A percentile compares a stretch with the other conserved stretches of the same genome.
phyloP scores from a whole-genome alignment of 192 early-diverging fungal species.

The Backusella tuberculispora region DNA sequence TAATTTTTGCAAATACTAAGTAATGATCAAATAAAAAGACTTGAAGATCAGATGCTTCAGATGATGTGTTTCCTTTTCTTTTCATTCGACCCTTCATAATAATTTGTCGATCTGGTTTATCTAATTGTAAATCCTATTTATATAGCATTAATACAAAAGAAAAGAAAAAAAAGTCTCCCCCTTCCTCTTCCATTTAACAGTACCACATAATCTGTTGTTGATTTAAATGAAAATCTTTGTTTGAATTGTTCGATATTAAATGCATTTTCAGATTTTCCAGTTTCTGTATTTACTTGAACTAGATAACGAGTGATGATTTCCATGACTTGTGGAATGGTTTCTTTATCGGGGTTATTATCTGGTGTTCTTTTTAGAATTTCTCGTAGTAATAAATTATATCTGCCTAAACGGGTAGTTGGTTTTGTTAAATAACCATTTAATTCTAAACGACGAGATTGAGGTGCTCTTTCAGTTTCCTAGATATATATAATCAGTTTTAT shows the following conservation, averaged over 20 bases:
- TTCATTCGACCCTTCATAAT: slow-evolving; percentile 85
- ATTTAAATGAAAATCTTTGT: slow-evolving; percentile 65
- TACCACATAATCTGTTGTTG: slow-evolving; percentile 35
- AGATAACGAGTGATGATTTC: slow-evolving; percentile 75
- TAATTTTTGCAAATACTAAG: slow-evolving; percentile 77
- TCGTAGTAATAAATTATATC: slow-evolving; percentile 84
- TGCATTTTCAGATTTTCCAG: slow-evolving; percentile 86
- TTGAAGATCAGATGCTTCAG: slow-evolving; percentile 69
- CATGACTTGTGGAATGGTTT: slow-evolving; percentile 71
- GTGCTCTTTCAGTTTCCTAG: slow-evolving; percentile 71
- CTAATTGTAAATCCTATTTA: slow-evolving; percentile 73
- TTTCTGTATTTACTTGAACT: slow-evolving; percentile 81
- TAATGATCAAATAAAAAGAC: slow-evolving; percentile 92
- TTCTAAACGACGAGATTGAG: slow-evolving; percentile 81
- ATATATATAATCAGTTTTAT: too few species aligned
- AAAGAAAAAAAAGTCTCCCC: too few species aligned
- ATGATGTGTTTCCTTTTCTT: slow-evolving; percentile 56
- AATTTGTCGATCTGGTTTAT: slow-evolving; percentile 70
- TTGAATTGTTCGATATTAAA: slow-evolving; percentile 81
- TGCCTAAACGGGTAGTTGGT: slow-evolving; percentile 87
- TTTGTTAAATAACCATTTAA: slow-evolving; percentile 87
- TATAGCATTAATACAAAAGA: neutral
- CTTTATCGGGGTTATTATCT: slow-evolving; percentile 73
- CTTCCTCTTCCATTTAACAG: neutral
- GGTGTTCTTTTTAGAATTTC: slow-evolving; percentile 83